phyloP scores from a whole-genome alignment of 805 yeast genomes.

The Kodamaea jinghongensis region DNA sequence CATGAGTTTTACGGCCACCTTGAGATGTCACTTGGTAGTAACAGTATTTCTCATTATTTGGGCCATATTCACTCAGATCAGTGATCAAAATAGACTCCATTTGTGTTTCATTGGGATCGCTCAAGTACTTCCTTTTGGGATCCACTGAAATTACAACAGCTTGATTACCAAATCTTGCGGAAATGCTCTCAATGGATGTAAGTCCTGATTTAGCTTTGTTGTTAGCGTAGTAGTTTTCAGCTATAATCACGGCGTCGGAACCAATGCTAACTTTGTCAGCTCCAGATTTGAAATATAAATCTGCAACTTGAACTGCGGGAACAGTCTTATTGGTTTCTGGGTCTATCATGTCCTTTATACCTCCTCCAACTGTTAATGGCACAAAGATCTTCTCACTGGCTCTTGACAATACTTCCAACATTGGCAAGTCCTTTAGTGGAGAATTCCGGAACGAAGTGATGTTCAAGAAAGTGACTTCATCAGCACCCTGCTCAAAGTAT shows the following conservation, averaged over 20 bases:
- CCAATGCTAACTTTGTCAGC: conserved; percentile 98
- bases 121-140: conserved; percentile 85
- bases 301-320: conserved; percentile 89
- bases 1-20: conserved; percentile 89
- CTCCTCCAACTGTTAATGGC: conserved; percentile 98
- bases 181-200: conserved; percentile 90
- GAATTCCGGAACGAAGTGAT: conserved; percentile 95
- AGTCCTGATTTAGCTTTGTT: conserved; percentile 63
- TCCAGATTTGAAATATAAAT: conserved; percentile 89
- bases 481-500: conserved; percentile 94
- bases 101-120: conserved; percentile 53
- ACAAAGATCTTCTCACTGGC: conserved; percentile 93
- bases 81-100: conserved; percentile 65
- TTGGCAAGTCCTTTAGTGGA: conserved; percentile 90
- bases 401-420: conserved; percentile 80
- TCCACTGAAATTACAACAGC: conserved; percentile 99
- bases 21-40: conserved; percentile 96
- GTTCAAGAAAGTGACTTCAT: conserved; percentile 91
- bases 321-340: conserved; percentile 70
- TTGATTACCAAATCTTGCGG: conserved; percentile 89
- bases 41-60: conserved; percentile 84
- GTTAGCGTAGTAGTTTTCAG: conserved; percentile 69
- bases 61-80: conserved; percentile 55
- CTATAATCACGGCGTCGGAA: conserved; percentile 93
- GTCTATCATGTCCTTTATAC: conserved; percentile 86